Conservation (phyloP, 2,329 filamentous ascomycete genomes). For the Fonsecaea multimorphosa region DNA sequence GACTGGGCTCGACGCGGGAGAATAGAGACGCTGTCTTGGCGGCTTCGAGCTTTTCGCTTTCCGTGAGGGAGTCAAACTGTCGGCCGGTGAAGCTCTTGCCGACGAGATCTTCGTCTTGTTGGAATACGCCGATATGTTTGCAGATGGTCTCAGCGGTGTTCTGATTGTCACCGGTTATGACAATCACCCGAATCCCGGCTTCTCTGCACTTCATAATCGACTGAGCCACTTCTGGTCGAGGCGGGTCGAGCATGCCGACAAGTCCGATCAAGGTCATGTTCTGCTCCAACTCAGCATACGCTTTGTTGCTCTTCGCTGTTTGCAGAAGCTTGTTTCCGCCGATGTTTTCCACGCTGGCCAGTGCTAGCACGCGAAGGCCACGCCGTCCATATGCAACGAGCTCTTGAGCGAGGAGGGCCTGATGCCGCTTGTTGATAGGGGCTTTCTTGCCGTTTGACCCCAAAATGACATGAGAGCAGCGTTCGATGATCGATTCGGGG, state of each 20-base stretch:
- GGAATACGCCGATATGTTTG: conserved; percentile 94
- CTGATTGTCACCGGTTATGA: conserved; percentile 97
- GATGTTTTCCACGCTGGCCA: conserved; percentile 82
- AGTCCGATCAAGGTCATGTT: conserved; percentile 93
- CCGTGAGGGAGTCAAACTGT: conserved; percentile 85
- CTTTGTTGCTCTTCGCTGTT: conserved; percentile 77
- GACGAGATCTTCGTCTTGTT: conserved; percentile 75
- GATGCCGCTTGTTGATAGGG: conserved; percentile 71
- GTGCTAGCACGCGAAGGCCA: conserved; percentile 91
- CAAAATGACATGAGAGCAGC: conserved; percentile 81
- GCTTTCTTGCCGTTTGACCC: conserved; percentile 81
- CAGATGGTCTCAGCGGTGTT: conserved; percentile 98
- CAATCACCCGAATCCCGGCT: conserved; percentile 93
- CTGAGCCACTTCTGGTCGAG: conserved; percentile 83
- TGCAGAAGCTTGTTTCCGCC: conserved; percentile 71
- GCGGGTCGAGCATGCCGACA: conserved; percentile 95
- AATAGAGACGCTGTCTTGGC: conserved; percentile 88
- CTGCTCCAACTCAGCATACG: conserved; percentile 88
- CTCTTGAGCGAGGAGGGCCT: conserved; percentile 74
- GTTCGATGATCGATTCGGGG: conserved; percentile 90
- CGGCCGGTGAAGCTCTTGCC: conserved; percentile 96
- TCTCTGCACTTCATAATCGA: conserved; percentile 89
- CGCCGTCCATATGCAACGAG: conserved; percentile 88
- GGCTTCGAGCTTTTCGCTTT: conserved; percentile 79
- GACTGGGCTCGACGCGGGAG: conserved; percentile 90